A percentile compares a stretch with the other conserved stretches of the same genome.
These are phyloP conservation scores for Botrytis tulipae DNA, from an alignment of 2,329 filamentous ascomycete genomes.

Conservation along the genomic window DNA sequence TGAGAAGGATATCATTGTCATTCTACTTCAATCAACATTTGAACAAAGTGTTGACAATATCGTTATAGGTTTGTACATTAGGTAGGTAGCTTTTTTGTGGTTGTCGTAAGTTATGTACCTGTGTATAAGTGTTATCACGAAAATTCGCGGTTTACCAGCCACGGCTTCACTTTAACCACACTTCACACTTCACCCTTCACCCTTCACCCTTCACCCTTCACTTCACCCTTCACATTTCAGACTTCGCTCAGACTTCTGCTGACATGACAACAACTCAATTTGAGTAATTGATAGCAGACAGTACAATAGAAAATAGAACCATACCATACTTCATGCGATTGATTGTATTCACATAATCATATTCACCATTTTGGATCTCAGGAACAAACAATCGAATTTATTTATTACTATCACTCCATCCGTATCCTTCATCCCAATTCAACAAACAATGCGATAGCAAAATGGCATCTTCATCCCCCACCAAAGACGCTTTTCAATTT, in stretches of 20 bases:
- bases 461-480: constrained; percentile 26
- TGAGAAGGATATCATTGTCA: not conserved
- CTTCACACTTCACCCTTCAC: not conserved
- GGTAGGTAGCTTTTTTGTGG: not conserved
- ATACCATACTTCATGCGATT: not conserved
- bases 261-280: not conserved
- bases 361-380: not conserved
- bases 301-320: not conserved
- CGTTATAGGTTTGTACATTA: not conserved
- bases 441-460: constrained; percentile 14
- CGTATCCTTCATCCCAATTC: not conserved
- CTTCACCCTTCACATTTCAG: not conserved
- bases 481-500: constrained; percentile 31
- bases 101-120: not conserved
- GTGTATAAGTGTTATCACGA: not conserved
- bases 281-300: not conserved
- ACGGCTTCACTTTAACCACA: not conserved
- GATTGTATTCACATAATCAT: not conserved
- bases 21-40: not conserved
- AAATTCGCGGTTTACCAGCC: constrained; percentile 7
- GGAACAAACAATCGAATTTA: not conserved
- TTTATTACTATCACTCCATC: not conserved
- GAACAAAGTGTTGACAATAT: not conserved
- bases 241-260: not conserved
- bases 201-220: not conserved